These are phyloP conservation scores for Gossypium davidsonii DNA, from an alignment of 441 rosid species.

Conservation along the genomic window DNA sequence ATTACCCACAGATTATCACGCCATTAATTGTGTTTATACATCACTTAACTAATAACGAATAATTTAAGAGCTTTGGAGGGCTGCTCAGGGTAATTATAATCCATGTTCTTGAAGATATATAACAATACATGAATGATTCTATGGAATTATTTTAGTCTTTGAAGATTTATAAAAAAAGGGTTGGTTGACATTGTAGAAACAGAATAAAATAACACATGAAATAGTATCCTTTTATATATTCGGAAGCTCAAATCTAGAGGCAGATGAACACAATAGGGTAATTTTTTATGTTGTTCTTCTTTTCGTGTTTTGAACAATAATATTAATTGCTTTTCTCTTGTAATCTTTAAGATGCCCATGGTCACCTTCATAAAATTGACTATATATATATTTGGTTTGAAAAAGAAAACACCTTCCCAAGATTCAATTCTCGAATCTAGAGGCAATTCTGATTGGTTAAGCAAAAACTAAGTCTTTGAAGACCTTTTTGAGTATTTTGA, in stretches of 20 bases:
- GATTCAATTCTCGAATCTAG: constrained; percentile 10
- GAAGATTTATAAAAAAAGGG: not conserved
- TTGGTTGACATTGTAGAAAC: constrained; percentile 16
- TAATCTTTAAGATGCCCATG: not conserved
- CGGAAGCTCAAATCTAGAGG: constrained; percentile 22
- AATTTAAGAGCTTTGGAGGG: not conserved
- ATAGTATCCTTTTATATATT: not conserved
- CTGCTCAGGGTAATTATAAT: not conserved
- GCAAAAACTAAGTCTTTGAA: not conserved
- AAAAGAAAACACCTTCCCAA: not conserved
- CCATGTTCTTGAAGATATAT: not conserved
- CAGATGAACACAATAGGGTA: constrained; percentile 4
- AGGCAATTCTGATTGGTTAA: constrained; percentile 6
- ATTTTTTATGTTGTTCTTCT: not conserved
- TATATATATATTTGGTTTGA: not conserved
- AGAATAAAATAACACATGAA: not conserved
- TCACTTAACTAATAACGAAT: not conserved
- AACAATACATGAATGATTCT: constrained; percentile 8
- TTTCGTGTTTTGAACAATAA: not conserved
- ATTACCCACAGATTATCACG: not conserved
- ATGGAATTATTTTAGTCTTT: constrained; percentile 8
- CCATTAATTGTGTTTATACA: not conserved
- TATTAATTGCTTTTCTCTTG: not conserved
- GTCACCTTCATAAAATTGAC: not conserved
- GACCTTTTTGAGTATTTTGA: not conserved